Conservation (phyloP, 2,329 filamentous ascomycete genomes). For the Domatiomyces globalis region DNA sequence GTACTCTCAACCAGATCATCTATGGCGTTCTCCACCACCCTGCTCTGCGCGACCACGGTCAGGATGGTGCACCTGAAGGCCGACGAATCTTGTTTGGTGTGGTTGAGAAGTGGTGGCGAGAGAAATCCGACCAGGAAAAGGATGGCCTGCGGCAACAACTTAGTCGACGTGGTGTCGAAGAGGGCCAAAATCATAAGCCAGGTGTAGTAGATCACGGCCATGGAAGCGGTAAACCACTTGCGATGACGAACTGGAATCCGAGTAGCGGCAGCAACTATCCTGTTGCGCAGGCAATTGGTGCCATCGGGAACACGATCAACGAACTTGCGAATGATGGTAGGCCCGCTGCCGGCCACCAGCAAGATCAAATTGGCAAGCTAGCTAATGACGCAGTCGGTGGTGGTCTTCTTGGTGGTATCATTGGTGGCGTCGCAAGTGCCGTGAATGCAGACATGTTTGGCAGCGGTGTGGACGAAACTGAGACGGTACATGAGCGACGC, state of each 20-base stretch:
- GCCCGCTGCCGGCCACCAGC: constrained; percentile 8
- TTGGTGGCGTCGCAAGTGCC: constrained; percentile 51
- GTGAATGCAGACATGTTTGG: constrained; percentile 46
- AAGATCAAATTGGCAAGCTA: constrained; percentile 29
- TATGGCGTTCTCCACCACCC: constrained; percentile 78
- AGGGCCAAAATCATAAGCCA: constrained; percentile 72
- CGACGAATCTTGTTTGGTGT: constrained; percentile 64
- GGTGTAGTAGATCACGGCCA: constrained; percentile 74
- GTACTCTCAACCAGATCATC: constrained; percentile 62
- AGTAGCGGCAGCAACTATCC: constrained; percentile 14
- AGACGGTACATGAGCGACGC: constrained; percentile 25
- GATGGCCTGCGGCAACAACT: constrained; percentile 60
- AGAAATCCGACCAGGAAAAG: constrained; percentile 47
- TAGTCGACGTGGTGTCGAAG: constrained; percentile 60
- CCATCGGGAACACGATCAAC: constrained; percentile 16
- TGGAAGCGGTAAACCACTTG: constrained; percentile 66
- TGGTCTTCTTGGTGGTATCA: constrained; percentile 48
- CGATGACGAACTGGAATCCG: constrained; percentile 42
- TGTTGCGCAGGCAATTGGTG: constrained; percentile 23
- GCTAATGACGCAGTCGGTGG: constrained; percentile 49
- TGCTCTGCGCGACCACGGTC: constrained; percentile 55
- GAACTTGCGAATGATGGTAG: constrained; percentile 7
- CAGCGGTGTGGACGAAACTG: constrained; percentile 40
- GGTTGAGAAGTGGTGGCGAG: constrained; percentile 69
- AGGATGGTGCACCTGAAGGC: constrained; percentile 58